A percentile compares a stretch with the other conserved stretches of the same genome.
Evolutionary conservation across 2,329 filamentous ascomycete genomes (phyloP).

Genomic region (Trichoderma guizhouense): DNA sequence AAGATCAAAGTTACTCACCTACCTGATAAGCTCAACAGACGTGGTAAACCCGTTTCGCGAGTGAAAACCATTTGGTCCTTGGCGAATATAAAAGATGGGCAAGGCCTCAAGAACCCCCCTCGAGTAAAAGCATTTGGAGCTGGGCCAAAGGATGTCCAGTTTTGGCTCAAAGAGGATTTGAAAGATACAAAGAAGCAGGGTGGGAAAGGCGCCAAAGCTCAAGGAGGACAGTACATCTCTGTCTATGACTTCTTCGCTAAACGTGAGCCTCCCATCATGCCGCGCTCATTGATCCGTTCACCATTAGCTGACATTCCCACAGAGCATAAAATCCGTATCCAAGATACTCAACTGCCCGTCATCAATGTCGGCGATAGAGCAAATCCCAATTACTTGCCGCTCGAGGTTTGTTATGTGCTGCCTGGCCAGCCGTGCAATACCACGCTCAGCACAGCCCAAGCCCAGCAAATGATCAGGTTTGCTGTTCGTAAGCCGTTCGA

Average conservation of each 20-base stretch:
- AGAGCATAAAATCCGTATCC: constrained; percentile 37
- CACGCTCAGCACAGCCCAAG: constrained; percentile 52
- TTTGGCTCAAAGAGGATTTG: constrained; percentile 41
- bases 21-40: constrained; percentile 30
- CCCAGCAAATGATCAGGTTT: constrained; percentile 56
- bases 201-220: constrained; percentile 18
- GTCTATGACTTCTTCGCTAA: constrained; percentile 50
- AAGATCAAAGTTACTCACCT: constrained; percentile 40
- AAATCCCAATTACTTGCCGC: constrained; percentile 56
- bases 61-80: constrained; percentile 38
- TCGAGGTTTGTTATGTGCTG: constrained; percentile 54
- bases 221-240: constrained; percentile 42
- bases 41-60: constrained; percentile 32
- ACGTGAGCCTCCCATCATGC: constrained; percentile 31
- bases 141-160: constrained; percentile 51
- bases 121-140: constrained; percentile 36
- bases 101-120: constrained; percentile 26
- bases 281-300: background rate
- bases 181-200: background rate
- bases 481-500: constrained; percentile 53
- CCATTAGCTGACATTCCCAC: background rate
- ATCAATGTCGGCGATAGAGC: constrained; percentile 56
- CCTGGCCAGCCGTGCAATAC: constrained; percentile 53
- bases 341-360: constrained; percentile 43
- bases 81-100: constrained; percentile 35